Evolutionary conservation across 2,329 filamentous ascomycete genomes (phyloP).

Genomic region (Neonectria neomacrospora): DNA sequence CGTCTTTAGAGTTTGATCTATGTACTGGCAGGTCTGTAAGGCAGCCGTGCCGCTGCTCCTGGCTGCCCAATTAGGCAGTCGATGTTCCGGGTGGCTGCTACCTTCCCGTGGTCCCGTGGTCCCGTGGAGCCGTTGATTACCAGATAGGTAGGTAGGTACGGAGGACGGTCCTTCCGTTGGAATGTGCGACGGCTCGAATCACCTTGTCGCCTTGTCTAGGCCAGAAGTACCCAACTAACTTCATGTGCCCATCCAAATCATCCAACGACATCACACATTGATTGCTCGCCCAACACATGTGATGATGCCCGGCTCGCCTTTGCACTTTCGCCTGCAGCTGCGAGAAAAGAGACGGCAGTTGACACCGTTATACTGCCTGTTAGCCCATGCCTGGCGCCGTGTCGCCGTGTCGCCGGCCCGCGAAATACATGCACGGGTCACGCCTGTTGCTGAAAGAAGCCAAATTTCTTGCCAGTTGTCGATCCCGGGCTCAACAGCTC

Average conservation of each 20-base stretch:
- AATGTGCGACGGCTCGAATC: neutral
- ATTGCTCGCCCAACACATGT: neutral
- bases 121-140: constrained; percentile 17
- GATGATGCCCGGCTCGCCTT: neutral
- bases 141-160: neutral
- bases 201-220: neutral
- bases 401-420: neutral
- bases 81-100: constrained; percentile 10
- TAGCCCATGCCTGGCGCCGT: neutral
- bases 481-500: neutral
- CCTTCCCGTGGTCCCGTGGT: constrained; percentile 25
- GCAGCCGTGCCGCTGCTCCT: neutral
- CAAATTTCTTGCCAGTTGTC: neutral
- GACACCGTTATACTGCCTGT: neutral
- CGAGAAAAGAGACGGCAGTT: neutral
- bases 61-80: constrained; percentile 22
- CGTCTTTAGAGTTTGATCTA: constrained; percentile 18
- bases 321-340: neutral
- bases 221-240: neutral
- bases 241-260: neutral
- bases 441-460: neutral
- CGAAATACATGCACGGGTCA: neutral
- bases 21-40: constrained; percentile 6
- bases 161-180: neutral
- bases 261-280: neutral